Conservation (phyloP, 768 basidiomycete species). For the Rhodotorula diobovata region DNA sequence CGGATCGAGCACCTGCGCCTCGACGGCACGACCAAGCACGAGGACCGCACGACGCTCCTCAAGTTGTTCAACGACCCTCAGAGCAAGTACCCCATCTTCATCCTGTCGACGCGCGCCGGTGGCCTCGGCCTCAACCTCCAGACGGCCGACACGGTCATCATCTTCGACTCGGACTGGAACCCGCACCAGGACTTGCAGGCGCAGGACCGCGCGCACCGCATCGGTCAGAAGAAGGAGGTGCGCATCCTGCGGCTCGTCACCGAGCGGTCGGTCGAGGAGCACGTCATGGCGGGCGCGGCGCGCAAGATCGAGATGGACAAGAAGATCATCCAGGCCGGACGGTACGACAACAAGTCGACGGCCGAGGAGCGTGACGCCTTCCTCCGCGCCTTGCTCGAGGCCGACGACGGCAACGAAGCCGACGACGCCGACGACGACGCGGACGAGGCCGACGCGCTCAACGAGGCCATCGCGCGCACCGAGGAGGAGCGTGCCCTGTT, state of each 20-base stretch:
- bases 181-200: slow-evolving; percentile 98
- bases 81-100: slow-evolving; percentile 59
- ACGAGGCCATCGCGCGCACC: slow-evolving; percentile 78
- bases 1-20: slow-evolving; percentile 83
- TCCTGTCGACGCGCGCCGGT: slow-evolving; percentile 74
- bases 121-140: slow-evolving; percentile 87
- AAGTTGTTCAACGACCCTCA: slow-evolving; percentile 74
- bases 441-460: slow-evolving; percentile 62
- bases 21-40: slow-evolving; percentile 77
- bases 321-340: slow-evolving; percentile 86
- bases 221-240: slow-evolving; percentile 97
- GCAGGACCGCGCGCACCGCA: slow-evolving; percentile 90
- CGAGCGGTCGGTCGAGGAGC: slow-evolving; percentile 96
- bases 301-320: slow-evolving; percentile 98
- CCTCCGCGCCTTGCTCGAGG: slow-evolving; percentile 68
- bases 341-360: slow-evolving; percentile 97
- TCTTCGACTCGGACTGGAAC: slow-evolving; percentile 63
- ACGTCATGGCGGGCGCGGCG: slow-evolving; percentile 73
- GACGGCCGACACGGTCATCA: slow-evolving; percentile 51
- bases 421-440: slow-evolving; percentile 49
- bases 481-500: slow-evolving; percentile 75
- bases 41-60: slow-evolving; percentile 80
- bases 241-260: slow-evolving; percentile 95
- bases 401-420: slow-evolving; percentile 44
- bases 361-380: slow-evolving; percentile 97